Percentiles rank a stretch among this genome's conserved stretches.
Conservation (phyloP, 2,329 filamentous ascomycete genomes). For the Trichoderma sp. region DNA sequence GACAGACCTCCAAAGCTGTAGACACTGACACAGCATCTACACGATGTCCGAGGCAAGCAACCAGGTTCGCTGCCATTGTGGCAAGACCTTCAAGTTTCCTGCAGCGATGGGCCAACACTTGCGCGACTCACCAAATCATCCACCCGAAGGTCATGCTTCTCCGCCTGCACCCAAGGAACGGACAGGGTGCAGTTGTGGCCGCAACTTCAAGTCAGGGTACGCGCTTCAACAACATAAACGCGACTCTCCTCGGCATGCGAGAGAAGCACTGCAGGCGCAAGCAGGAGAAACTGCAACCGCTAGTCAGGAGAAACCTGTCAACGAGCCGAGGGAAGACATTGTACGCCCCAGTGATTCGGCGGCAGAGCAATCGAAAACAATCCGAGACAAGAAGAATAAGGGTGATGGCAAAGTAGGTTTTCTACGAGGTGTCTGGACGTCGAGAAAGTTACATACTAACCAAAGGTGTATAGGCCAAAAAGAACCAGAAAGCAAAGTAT, state of each 20-base stretch:
- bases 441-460: background rate
- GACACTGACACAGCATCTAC: background rate
- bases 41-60: background rate
- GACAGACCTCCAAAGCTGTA: too few species aligned
- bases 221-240: background rate
- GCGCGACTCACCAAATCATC: background rate
- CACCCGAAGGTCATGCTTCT: background rate
- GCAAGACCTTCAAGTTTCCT: background rate
- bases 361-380: too few species aligned
- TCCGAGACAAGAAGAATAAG: too few species aligned
- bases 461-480: background rate
- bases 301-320: too few species aligned
- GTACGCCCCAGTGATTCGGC: too few species aligned
- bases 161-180: background rate
- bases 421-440: background rate
- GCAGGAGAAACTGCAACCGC: too few species aligned
- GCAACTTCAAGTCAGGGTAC: background rate
- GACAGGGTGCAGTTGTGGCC: background rate
- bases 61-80: background rate
- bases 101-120: background rate
- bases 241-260: background rate
- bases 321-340: too few species aligned
- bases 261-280: too few species aligned
- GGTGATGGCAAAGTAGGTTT: background rate
- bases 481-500: background rate